Conservation (phyloP, 257 asterid genomes). For the Ligustrum vulgare region DNA sequence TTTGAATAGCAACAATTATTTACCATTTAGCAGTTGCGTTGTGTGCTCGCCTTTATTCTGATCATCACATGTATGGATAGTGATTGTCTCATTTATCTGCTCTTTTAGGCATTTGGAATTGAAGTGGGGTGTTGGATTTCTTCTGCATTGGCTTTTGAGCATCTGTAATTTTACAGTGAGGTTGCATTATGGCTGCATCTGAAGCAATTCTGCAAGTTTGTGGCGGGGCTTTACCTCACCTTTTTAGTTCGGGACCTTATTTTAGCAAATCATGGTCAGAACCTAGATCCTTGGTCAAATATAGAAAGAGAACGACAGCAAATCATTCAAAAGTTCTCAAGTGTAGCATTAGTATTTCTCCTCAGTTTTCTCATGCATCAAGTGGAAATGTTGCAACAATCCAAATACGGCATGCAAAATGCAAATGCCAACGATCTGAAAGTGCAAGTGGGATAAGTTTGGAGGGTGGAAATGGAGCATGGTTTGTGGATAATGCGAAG, state of each 20-base stretch:
- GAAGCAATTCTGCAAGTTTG: slow-evolving; percentile 41
- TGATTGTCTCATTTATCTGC: slow-evolving; percentile 6
- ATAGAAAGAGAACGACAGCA: slow-evolving; percentile 34
- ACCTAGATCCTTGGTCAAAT: slow-evolving; percentile 30
- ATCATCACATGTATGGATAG: not conserved
- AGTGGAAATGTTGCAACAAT: slow-evolving; percentile 22
- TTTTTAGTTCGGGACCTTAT: slow-evolving; percentile 29
- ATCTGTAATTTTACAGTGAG: slow-evolving; percentile 19
- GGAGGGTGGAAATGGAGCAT: slow-evolving; percentile 40
- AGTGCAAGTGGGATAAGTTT: slow-evolving; percentile 44
- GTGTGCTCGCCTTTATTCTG: not conserved
- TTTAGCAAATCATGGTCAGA: slow-evolving; percentile 28
- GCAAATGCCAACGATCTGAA: slow-evolving; percentile 57
- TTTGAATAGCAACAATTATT: not conserved
- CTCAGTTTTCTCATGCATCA: slow-evolving; percentile 17
- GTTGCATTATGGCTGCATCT: slow-evolving; percentile 41
- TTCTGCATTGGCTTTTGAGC: slow-evolving; percentile 14
- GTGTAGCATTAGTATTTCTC: slow-evolving; percentile 23
- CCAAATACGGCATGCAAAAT: slow-evolving; percentile 24
- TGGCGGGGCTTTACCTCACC: slow-evolving; percentile 30
- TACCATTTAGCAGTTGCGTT: not conserved
- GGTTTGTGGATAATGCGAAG: slow-evolving; percentile 39
- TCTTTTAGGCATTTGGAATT: slow-evolving; percentile 24
- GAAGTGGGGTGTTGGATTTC: slow-evolving; percentile 16
- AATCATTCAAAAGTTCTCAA: slow-evolving; percentile 21